Conservation (phyloP, 164 flowering plant genomes). For the Stephania japonica region DNA sequence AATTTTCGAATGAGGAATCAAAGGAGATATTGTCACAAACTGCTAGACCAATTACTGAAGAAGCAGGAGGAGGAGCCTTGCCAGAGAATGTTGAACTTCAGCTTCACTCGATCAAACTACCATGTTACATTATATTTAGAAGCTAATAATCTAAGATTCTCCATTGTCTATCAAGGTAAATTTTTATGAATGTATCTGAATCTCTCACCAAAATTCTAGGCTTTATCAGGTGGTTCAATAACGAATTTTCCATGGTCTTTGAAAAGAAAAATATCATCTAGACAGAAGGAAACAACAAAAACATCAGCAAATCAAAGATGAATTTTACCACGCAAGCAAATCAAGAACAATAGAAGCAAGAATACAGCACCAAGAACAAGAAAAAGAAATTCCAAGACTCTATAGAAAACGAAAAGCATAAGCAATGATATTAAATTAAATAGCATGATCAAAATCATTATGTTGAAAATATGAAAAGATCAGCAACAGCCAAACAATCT, state of each 20-base stretch:
- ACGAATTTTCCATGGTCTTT: background rate
- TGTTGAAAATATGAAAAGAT: background rate
- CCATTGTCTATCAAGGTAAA: background rate
- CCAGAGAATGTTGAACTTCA: background rate
- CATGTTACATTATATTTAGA: background rate
- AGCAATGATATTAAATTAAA: background rate
- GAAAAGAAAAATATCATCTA: no score
- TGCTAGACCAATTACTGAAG: background rate
- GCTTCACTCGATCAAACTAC: background rate
- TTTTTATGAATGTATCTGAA: background rate
- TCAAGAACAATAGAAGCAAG: background rate
- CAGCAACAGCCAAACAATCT: slow-evolving; percentile 10
- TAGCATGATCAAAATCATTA: background rate
- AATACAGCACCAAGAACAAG: background rate
- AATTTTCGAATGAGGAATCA: background rate
- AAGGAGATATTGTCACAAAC: background rate
- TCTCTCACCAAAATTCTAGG: background rate
- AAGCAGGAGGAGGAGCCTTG: background rate
- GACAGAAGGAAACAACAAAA: no score
- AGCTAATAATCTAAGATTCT: background rate
- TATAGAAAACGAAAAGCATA: background rate
- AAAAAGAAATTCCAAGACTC: background rate
- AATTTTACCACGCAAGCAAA: background rate
- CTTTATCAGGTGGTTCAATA: background rate
- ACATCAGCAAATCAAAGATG: background rate